Percentiles rank a stretch among this genome's conserved stretches.
These are phyloP conservation scores for Colletotrichum euphorbiae DNA, from an alignment of 2,329 filamentous ascomycete species.

Conservation along the genomic window DNA sequence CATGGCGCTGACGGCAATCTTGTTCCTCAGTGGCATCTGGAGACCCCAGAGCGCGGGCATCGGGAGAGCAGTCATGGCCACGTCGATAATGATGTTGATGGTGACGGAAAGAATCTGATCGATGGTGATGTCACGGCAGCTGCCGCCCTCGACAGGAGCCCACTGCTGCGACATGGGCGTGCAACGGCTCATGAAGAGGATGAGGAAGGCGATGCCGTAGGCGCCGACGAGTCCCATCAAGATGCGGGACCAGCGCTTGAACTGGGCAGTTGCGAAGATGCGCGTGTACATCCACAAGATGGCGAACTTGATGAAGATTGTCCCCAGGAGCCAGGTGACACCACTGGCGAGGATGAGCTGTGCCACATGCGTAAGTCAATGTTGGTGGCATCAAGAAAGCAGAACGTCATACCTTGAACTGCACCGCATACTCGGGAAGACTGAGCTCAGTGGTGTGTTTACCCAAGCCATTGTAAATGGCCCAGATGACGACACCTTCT, in stretches of 20 bases:
- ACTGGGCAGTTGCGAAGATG: conserved; percentile 46
- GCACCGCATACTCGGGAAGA: conserved; percentile 19
- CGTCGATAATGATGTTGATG: conserved; percentile 46
- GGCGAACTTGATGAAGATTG: conserved; percentile 47
- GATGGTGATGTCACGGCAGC: conserved; percentile 50
- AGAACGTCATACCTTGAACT: conserved; percentile 23
- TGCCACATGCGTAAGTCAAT: neutral
- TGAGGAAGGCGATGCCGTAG: conserved; percentile 46
- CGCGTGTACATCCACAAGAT: conserved; percentile 48
- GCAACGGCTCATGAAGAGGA: conserved; percentile 49
- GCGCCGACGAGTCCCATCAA: conserved; percentile 43
- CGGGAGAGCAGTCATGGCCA: conserved; percentile 54
- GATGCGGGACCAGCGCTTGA: conserved; percentile 44
- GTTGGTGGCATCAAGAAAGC: neutral
- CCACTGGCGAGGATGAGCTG: conserved; percentile 44
- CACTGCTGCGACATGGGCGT: conserved; percentile 47
- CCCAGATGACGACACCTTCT: conserved; percentile 42
- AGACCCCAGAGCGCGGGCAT: conserved; percentile 56
- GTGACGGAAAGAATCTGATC: conserved; percentile 43
- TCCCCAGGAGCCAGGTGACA: conserved; percentile 46
- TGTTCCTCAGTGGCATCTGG: conserved; percentile 53
- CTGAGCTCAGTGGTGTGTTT: conserved; percentile 39
- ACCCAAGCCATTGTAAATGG: conserved; percentile 43
- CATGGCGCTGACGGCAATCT: conserved; percentile 47
- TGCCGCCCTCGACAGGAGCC: conserved; percentile 48